phyloP scores from a whole-genome alignment of 75 land plant genomes.

The Pinus albicaulis region DNA sequence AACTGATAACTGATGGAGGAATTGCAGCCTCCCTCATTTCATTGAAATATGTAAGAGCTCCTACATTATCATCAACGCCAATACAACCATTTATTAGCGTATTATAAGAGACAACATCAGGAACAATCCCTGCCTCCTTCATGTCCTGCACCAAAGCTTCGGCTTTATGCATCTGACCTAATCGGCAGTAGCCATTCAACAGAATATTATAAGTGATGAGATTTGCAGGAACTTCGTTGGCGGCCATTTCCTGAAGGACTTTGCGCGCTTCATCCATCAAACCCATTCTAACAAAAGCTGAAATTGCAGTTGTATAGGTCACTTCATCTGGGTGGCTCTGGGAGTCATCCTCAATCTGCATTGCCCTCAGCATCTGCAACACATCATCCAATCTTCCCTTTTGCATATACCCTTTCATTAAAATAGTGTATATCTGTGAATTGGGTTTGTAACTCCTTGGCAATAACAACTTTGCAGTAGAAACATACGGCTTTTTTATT shows the following conservation, averaged over 20 bases:
- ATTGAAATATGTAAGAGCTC: constrained; percentile 69
- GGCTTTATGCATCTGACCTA: constrained; percentile 60
- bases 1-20: constrained; percentile 80
- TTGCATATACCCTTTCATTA: constrained; percentile 96
- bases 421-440: constrained; percentile 71
- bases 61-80: constrained; percentile 66
- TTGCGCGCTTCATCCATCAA: constrained; percentile 72
- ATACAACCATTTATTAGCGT: constrained; percentile 88
- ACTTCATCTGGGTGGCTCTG: constrained; percentile 76
- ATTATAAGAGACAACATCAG: constrained; percentile 88
- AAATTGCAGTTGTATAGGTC: constrained; percentile 81
- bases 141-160: constrained; percentile 62
- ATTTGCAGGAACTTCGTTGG: constrained; percentile 71
- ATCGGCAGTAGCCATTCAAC: constrained; percentile 78
- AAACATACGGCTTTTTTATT: neutral
- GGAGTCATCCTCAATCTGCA: constrained; percentile 55
- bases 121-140: constrained; percentile 53
- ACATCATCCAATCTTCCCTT: constrained; percentile 64
- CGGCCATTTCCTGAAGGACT: constrained; percentile 76
- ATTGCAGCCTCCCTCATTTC: constrained; percentile 83
- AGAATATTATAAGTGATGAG: constrained; percentile 84
- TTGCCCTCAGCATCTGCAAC: constrained; percentile 63
- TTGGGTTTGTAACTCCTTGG: constrained; percentile 53
- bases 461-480: constrained; percentile 26
- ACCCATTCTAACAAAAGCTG: constrained; percentile 73